Evolutionary conservation across 1,284 basidiomycete species (phyloP), one percentile per base, ranked within the genome.

Genomic region (Irpex sp.): DNA sequence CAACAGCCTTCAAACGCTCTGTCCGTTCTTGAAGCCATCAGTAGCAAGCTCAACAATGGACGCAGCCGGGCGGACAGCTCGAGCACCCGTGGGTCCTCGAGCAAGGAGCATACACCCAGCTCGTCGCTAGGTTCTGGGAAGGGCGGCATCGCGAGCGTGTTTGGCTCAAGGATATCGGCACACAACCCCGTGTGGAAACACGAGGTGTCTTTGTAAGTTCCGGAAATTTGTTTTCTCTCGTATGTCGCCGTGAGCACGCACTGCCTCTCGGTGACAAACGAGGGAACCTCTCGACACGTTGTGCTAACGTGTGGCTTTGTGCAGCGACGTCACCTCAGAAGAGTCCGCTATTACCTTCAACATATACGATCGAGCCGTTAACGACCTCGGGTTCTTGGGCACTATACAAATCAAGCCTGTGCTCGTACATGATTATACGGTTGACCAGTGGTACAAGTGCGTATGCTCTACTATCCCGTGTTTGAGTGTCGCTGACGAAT

Each of bases 121-220:
- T 73, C 80, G 14, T 76, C 78, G 3, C 73, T 78, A 19, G 69
- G 76, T 19, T 76, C 78, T 7, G 68, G 65, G 57, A 69, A 73
- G 64, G 64, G 68, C 49, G 67, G 66, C 36, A 56, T 68, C 23
- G 79, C 78, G 37, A 78, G 82, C 19, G 78, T 90, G 51, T 88
- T 91, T 67, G 84, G 84, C 63, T 62, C 67, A 42, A 80, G 84
- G 61, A 75, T 83, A 57, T 86, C 84, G 54, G 81, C 91, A 49
- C 86, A 93, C 72, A 98, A 96, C 77, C 96, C 97, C 10, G 89
- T 96, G 16, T 99, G 97, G 97, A 98, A 99, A 78, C 95, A 98
- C 75, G 91, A 98, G 75, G 96, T 98, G 55, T 90, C 93, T 47
- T 98, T 98, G 94, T 96, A 75, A 78, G 94, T 84, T 60, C 51